phyloP scores from a whole-genome alignment of 2,329 filamentous ascomycete genomes.

The Polychaeton citri region DNA sequence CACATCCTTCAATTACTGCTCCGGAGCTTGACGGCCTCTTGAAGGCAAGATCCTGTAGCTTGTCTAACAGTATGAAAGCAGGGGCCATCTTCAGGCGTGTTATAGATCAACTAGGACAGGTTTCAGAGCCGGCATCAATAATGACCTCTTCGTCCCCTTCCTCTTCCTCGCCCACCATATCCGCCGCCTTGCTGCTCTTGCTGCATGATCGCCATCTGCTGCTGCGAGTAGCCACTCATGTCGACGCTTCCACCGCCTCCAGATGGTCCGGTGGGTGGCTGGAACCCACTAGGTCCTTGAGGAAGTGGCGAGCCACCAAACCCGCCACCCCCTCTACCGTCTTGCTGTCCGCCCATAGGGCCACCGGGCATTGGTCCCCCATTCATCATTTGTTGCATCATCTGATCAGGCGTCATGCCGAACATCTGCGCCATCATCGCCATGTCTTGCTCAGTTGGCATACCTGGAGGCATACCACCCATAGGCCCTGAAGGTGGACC shows the following conservation, averaged over 20 bases:
- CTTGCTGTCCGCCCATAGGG: constrained; percentile 1
- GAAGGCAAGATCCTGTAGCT: too few relatives aligned
- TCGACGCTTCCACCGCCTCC: constrained; percentile 7
- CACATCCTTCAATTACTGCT: too few relatives aligned
- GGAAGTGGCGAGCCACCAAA: constrained; percentile 11
- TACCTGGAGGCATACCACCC: constrained; percentile 23
- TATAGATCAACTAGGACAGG: too few relatives aligned
- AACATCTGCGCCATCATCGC: constrained; percentile 43
- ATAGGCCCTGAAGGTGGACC: constrained; percentile 17
- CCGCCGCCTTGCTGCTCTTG: constrained; percentile 13
- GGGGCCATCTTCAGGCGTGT: too few relatives aligned
- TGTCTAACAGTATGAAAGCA: too few relatives aligned
- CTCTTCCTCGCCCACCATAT: constrained; percentile 16
- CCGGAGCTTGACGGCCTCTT: too few relatives aligned
- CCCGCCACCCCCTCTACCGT: constrained; percentile 3
- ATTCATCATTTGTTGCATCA: constrained; percentile 43
- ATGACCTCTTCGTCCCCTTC: constrained; percentile 13
- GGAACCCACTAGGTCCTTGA: constrained; percentile 12
- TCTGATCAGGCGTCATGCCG: constrained; percentile 35
- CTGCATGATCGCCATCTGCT: constrained; percentile 24
- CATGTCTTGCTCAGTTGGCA: constrained; percentile 38
- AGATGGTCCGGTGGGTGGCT: constrained; percentile 14
- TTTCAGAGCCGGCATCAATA: constrained; percentile 4
- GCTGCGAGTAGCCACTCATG: constrained; percentile 20
- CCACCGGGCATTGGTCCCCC: constrained; percentile 27